Conservation (phyloP, 2,329 filamentous ascomycete genomes). For the Colletotrichum lentis region DNA sequence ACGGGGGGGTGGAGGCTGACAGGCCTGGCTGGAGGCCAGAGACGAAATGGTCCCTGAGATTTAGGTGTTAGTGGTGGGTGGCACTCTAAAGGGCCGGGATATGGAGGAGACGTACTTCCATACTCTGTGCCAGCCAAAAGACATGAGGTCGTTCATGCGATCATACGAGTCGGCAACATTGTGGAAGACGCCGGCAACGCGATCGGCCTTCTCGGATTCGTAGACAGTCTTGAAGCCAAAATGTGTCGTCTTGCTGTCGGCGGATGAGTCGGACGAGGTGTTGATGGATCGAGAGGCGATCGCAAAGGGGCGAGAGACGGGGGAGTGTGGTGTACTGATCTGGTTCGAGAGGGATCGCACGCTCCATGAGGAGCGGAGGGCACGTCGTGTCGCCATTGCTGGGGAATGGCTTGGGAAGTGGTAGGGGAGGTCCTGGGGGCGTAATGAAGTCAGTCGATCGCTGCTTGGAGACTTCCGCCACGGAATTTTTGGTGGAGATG, state of each 20-base stretch:
- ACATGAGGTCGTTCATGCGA: constrained; percentile 99
- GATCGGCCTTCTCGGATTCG: constrained; percentile 75
- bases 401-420: constrained; percentile 8
- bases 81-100: not conserved
- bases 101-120: constrained; percentile 73
- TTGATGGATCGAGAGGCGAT: constrained; percentile 43
- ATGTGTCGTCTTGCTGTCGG: constrained; percentile 72
- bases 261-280: constrained; percentile 39
- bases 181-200: constrained; percentile 89
- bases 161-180: constrained; percentile 95
- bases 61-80: constrained; percentile 26
- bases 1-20: constrained; percentile 53
- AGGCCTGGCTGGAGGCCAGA: constrained; percentile 86
- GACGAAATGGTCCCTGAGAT: constrained; percentile 82
- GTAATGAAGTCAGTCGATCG: constrained; percentile 27
- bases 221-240: constrained; percentile 90
- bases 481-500: constrained; percentile 36
- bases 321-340: not conserved
- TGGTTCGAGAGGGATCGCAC: constrained; percentile 18
- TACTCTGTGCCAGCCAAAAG: constrained; percentile 91
- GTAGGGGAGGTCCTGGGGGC: constrained; percentile 30
- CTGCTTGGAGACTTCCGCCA: constrained; percentile 25
- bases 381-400: constrained; percentile 27
- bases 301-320: constrained; percentile 42
- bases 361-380: constrained; percentile 31